Evolutionary conservation across 2,329 filamentous ascomycete genomes (phyloP).

Genomic region (Paecilomyces sp.): DNA sequence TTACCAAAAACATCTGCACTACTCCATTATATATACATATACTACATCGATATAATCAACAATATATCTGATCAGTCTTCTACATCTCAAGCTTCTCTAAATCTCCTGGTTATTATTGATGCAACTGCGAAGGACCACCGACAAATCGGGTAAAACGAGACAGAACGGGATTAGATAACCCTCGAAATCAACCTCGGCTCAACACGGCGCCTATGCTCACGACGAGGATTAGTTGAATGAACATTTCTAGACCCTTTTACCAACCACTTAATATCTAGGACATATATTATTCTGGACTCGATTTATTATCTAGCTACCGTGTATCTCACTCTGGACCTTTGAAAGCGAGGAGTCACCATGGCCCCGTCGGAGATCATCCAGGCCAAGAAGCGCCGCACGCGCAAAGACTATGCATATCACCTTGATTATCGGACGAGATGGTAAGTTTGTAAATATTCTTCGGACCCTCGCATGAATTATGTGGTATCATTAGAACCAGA

Average conservation of each 20-base stretch:
- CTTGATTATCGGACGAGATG: constrained; percentile 83
- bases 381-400: constrained; percentile 53
- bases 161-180: neutral
- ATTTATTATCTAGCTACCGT: neutral
- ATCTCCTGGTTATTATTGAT: no score
- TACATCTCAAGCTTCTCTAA: neutral
- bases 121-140: neutral
- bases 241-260: neutral
- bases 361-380: constrained; percentile 19
- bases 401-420: constrained; percentile 68
- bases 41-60: no score
- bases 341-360: constrained; percentile 8
- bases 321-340: no score
- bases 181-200: neutral
- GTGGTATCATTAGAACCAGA: neutral
- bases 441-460: constrained; percentile 39
- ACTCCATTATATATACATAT: no score
- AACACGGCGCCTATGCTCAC: neutral
- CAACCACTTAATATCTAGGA: neutral
- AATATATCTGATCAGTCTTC: neutral
- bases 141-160: neutral
- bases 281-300: neutral
- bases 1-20: no score
- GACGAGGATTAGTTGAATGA: no score
- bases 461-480: neutral